Conservation (phyloP, 257 asterid species). For the Plantago ovata region DNA sequence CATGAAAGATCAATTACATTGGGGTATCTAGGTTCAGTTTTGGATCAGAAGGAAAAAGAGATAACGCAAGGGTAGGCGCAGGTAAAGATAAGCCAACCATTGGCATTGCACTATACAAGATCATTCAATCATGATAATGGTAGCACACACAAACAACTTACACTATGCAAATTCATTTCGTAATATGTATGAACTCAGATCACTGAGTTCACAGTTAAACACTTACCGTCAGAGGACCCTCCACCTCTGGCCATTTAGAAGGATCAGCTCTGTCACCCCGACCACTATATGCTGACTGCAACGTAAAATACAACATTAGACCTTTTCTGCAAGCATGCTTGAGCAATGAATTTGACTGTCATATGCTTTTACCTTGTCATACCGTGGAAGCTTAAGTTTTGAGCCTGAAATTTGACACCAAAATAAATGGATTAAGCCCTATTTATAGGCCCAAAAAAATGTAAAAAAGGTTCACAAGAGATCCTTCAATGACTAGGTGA, state of each 20-base stretch:
- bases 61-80: background rate
- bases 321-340: constrained; percentile 21
- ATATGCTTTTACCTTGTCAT: constrained; percentile 62
- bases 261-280: constrained; percentile 95
- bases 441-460: too few species aligned
- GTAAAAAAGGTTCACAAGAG: too few species aligned
- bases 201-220: background rate
- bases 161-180: too few species aligned
- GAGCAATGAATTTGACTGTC: constrained; percentile 21
- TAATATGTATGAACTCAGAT: background rate
- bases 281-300: constrained; percentile 88
- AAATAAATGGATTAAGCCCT: constrained; percentile 12
- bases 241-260: constrained; percentile 90
- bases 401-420: constrained; percentile 43
- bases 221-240: constrained; percentile 89
- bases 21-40: background rate
- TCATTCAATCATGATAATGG: background rate
- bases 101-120: constrained; percentile 9
- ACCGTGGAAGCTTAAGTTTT: constrained; percentile 90
- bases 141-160: constrained; percentile 2
- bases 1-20: constrained; percentile 7
- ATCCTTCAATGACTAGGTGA: too few species aligned
- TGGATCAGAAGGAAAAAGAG: background rate
- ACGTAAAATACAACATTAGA: constrained; percentile 25
- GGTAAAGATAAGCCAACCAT: constrained; percentile 5